These are phyloP conservation scores for Neopestalotiopsis sp. DNA, from an alignment of 2,329 filamentous ascomycete genomes.

Conservation along the genomic window DNA sequence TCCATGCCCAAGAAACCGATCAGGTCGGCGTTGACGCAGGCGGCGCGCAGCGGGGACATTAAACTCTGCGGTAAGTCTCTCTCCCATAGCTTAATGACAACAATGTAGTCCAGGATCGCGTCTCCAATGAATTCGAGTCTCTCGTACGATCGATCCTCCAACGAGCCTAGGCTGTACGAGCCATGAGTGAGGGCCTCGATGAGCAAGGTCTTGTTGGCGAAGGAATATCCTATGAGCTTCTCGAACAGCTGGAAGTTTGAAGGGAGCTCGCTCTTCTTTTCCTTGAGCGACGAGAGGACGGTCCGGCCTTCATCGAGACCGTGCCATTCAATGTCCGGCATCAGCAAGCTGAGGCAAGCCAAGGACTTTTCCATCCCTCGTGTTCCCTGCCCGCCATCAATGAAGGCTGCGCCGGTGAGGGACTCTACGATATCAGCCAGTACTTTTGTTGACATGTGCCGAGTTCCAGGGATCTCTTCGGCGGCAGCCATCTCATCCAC, in stretches of 20 bases:
- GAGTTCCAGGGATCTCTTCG: conserved; percentile 16
- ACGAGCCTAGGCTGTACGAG: conserved; percentile 54
- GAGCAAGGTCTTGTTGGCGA: conserved; percentile 71
- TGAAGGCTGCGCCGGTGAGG: conserved; percentile 76
- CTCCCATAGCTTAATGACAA: conserved; percentile 67
- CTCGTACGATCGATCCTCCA: conserved; percentile 57
- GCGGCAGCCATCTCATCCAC: conserved; percentile 46
- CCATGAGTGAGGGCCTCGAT: conserved; percentile 83
- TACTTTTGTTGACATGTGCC: conserved; percentile 66
- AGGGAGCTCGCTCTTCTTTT: conserved; percentile 41
- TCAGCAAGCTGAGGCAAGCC: conserved; percentile 68
- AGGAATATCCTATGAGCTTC: conserved; percentile 72
- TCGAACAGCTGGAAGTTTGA: conserved; percentile 60
- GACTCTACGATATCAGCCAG: conserved; percentile 89
- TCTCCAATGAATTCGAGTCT: conserved; percentile 90
- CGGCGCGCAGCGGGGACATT: conserved; percentile 81
- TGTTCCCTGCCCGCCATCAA: conserved; percentile 66
- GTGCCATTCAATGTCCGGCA: conserved; percentile 64
- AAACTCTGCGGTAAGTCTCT: conserved; percentile 52
- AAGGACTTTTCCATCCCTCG: conserved; percentile 55
- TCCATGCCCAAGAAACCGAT: conserved; percentile 79
- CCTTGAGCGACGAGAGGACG: conserved; percentile 49
- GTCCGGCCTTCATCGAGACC: conserved; percentile 46
- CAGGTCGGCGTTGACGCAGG: conserved; percentile 80
- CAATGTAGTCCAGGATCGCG: conserved; percentile 78